Conservation (phyloP, 495 filamentous ascomycete genomes). For the Astrothelium subdiscretum region DNA sequence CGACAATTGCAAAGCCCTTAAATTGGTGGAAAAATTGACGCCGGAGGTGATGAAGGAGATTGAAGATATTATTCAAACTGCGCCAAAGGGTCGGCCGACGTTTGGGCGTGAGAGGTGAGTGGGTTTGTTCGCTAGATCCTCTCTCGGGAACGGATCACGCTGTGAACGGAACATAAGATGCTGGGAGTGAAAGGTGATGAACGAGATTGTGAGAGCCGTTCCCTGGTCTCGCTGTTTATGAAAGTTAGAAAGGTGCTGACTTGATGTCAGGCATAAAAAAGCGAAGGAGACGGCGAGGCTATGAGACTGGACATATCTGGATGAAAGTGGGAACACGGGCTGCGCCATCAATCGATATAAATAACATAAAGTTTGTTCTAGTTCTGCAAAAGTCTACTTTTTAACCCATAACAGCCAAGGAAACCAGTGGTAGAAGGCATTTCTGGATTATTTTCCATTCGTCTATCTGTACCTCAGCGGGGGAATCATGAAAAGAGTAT, state of each 20-base stretch:
- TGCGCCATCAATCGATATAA: too few relatives aligned
- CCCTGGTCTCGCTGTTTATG: not conserved
- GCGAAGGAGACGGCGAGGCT: not conserved
- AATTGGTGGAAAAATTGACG: conserved; percentile 28
- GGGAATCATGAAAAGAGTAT: too few relatives aligned
- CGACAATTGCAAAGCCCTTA: conserved; percentile 30
- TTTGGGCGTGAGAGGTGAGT: conserved; percentile 24
- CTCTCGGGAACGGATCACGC: not conserved
- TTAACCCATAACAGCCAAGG: too few relatives aligned
- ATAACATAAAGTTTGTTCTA: too few relatives aligned
- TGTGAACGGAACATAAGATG: not conserved
- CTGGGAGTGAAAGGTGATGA: not conserved
- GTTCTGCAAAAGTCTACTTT: too few relatives aligned
- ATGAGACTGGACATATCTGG: not conserved
- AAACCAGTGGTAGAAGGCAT: too few relatives aligned
- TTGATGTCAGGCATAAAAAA: not conserved
- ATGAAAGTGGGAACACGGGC: too few relatives aligned
- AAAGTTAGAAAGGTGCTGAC: not conserved
- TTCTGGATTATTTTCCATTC: too few relatives aligned
- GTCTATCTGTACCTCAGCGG: too few relatives aligned
- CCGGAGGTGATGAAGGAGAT: conserved; percentile 34
- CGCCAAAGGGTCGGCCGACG: conserved; percentile 17
- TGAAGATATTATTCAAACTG: conserved; percentile 31
- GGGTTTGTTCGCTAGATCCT: not conserved
- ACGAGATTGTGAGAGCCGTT: not conserved